Conservation (phyloP, 2,329 filamentous ascomycete genomes). For the Periconia sp. region DNA sequence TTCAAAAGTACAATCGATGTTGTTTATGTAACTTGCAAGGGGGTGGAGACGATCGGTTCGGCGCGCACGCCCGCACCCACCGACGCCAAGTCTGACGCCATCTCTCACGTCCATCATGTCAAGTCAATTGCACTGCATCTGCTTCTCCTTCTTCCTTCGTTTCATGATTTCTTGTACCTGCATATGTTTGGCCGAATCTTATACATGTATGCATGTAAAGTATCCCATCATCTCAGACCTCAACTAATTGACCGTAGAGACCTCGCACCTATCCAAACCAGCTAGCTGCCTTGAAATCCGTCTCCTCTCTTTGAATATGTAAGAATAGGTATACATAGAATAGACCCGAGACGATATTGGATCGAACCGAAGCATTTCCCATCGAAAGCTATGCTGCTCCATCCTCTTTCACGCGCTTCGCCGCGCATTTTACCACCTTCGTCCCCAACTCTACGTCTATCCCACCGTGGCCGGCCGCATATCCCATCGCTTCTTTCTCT, state of each 20-base stretch:
- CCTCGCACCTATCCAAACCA: neutral
- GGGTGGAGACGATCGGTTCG: neutral
- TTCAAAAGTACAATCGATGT: conserved; percentile 1
- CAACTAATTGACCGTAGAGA: neutral
- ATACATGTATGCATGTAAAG: neutral
- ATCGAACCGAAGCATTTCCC: neutral
- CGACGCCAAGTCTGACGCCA: conserved; percentile 4
- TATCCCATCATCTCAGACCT: no score
- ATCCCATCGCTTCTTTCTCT: neutral
- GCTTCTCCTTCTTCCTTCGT: neutral
- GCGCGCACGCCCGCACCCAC: neutral
- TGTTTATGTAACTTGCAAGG: neutral
- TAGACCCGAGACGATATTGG: conserved; percentile 6
- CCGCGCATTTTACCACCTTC: conserved; percentile 17
- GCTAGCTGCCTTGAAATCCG: neutral
- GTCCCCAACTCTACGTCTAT: neutral
- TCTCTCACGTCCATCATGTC: neutral
- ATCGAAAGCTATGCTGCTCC: conserved; percentile 33
- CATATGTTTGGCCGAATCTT: no score
- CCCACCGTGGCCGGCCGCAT: neutral
- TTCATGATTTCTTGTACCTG: no score
- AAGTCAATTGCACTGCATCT: neutral
- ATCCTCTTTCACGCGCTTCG: conserved; percentile 36
- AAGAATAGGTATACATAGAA: neutral
- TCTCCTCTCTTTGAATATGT: neutral